phyloP scores from a whole-genome alignment of 331 rosid species.

The Telfairia occidentalis region DNA sequence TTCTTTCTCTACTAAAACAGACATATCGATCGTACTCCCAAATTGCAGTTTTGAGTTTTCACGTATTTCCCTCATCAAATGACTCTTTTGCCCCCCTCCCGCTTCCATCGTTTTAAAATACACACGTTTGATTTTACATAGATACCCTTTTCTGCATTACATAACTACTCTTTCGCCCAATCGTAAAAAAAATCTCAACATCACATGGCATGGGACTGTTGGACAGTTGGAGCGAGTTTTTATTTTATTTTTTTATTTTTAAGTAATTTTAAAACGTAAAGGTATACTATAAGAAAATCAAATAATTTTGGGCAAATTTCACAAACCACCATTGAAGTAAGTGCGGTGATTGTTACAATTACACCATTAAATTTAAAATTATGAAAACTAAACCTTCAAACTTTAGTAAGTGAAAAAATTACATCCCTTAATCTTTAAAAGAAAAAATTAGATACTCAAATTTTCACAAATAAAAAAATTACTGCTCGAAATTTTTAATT shows the following conservation, averaged over 20 bases:
- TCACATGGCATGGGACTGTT: neutral
- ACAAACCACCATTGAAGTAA: too few species aligned
- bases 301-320: too few species aligned
- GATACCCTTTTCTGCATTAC: neutral
- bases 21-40: neutral
- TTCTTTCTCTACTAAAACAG: neutral
- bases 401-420: too few species aligned
- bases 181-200: neutral
- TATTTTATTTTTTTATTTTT: neutral
- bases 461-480: too few species aligned
- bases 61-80: neutral
- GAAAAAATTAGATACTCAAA: too few species aligned
- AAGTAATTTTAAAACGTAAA: neutral
- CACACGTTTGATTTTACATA: neutral
- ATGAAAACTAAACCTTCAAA: too few species aligned
- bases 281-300: neutral
- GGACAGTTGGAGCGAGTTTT: neutral
- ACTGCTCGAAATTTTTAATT: too few species aligned
- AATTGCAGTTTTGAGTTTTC: constrained; percentile 6
- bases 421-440: too few species aligned
- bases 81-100: neutral
- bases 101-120: neutral
- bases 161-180: neutral
- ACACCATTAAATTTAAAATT: too few species aligned
- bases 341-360: too few species aligned